These are phyloP conservation scores for Brassica napus DNA, from an alignment of 345 rosid species.

Conservation along the genomic window Da-Ae NC_063451.1:538501-539000, in stretches of 20 bases:
- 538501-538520: no score
- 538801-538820: conserved; percentile 1
- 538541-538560: no score
- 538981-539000: neutral
- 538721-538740: conserved; percentile 12
- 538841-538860: conserved; percentile 26
- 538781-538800: conserved; percentile 23
- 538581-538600: neutral
- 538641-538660: neutral
- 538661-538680: neutral
- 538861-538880: conserved; percentile 32
- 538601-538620: neutral
- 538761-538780: conserved; percentile 31
- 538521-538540: no score
- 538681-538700: neutral
- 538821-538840: conserved; percentile 7
- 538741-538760: conserved; percentile 10
- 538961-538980: neutral
- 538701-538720: neutral
- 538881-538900: conserved; percentile 39
- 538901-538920: conserved; percentile 30
- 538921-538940: conserved; percentile 25
- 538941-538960: neutral
- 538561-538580: neutral
- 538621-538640: neutral